These are phyloP conservation scores for Capsicum pubescens DNA, from an alignment of 257 asterid genomes.

Conservation along the genomic window DNA sequence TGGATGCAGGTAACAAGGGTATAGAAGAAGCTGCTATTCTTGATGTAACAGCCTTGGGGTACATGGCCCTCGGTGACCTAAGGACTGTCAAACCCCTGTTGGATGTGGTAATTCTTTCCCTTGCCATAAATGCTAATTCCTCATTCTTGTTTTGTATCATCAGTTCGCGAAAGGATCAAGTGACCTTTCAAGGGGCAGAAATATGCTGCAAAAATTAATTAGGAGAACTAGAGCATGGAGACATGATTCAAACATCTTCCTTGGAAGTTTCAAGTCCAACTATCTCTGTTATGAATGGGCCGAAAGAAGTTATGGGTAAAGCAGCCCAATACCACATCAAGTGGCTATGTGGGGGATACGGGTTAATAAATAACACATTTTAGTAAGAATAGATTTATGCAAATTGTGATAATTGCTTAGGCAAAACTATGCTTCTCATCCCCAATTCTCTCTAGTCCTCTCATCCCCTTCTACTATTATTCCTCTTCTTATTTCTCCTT, in stretches of 20 bases:
- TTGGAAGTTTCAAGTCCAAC: neutral
- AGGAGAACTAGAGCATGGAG: constrained; percentile 11
- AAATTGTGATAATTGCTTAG: too few species aligned
- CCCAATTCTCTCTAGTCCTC: too few species aligned
- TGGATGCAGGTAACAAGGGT: constrained; percentile 67
- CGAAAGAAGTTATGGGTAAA: too few species aligned
- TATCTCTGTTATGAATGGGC: neutral
- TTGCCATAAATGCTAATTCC: constrained; percentile 28
- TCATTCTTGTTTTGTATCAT: neutral
- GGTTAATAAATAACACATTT: too few species aligned
- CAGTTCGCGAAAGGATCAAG: neutral
- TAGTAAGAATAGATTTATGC: too few species aligned
- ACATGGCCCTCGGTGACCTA: constrained; percentile 74
- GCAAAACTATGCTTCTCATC: too few species aligned
- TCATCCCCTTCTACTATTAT: too few species aligned
- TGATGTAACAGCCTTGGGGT: constrained; percentile 82
- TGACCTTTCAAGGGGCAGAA: neutral
- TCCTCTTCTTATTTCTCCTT: too few species aligned
- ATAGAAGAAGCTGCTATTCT: constrained; percentile 89
- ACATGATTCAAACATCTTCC: neutral
- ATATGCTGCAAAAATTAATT: neutral
- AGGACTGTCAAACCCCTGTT: constrained; percentile 56
- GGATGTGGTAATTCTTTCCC: constrained; percentile 63
- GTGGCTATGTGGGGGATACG: too few species aligned
- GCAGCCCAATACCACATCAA: too few species aligned